These are phyloP conservation scores for Neopestalotiopsis sp. DNA, from an alignment of 2,329 filamentous ascomycete species.

Conservation along the genomic window DNA sequence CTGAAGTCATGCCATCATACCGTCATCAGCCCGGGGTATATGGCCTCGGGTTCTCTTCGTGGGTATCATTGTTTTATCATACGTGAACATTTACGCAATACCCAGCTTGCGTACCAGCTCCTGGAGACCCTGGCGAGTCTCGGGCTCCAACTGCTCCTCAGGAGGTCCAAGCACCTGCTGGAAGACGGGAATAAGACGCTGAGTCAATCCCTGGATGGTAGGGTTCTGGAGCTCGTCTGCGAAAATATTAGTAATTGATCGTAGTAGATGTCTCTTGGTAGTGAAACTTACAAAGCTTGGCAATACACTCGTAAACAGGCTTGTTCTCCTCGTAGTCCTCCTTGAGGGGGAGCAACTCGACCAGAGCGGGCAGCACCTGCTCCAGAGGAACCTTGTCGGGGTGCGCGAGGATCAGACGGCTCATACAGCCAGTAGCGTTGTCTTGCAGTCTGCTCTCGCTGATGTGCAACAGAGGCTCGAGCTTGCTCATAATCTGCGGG, in stretches of 20 bases:
- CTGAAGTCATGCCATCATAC: slow-evolving; percentile 18
- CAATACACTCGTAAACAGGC: slow-evolving; percentile 89
- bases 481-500: slow-evolving; percentile 78
- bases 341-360: slow-evolving; percentile 81
- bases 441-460: slow-evolving; percentile 84
- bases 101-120: slow-evolving; percentile 58
- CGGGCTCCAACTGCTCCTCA: slow-evolving; percentile 76
- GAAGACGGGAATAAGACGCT: slow-evolving; percentile 72
- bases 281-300: slow-evolving; percentile 74
- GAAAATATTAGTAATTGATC: slow-evolving; percentile 24
- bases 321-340: slow-evolving; percentile 98
- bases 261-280: too few species aligned
- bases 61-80: slow-evolving; percentile 11
- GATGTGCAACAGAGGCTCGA: slow-evolving; percentile 83
- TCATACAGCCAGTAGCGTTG: slow-evolving; percentile 90
- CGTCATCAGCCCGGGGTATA: slow-evolving; percentile 19
- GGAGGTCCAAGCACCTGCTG: slow-evolving; percentile 74
- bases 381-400: slow-evolving; percentile 80
- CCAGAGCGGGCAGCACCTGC: slow-evolving; percentile 81
- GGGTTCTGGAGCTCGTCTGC: slow-evolving; percentile 71
- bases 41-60: slow-evolving; percentile 28
- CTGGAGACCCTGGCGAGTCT: slow-evolving; percentile 70
- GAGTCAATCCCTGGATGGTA: slow-evolving; percentile 73
- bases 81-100: slow-evolving; percentile 14
- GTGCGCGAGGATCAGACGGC: slow-evolving; percentile 89